Conservation (phyloP, 768 basidiomycete genomes). For the Candolleomyces efflorescens region DNA sequence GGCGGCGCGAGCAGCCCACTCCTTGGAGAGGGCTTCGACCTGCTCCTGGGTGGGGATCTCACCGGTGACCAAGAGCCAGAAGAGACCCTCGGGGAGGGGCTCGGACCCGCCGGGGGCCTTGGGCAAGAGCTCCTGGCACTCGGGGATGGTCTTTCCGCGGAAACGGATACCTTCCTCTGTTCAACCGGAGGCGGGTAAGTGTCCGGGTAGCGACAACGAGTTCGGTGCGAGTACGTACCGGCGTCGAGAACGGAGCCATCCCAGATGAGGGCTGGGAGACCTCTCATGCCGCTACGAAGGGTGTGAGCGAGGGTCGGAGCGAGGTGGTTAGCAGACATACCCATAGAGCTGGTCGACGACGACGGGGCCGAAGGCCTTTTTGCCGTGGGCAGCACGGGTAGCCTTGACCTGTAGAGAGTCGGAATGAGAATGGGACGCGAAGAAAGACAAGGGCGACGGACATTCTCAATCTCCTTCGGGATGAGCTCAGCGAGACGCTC, state of each 20-base stretch:
- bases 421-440: constrained; percentile 4
- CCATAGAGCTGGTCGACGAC: constrained; percentile 89
- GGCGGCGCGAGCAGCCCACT: constrained; percentile 91
- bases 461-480: constrained; percentile 77
- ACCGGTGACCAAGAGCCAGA: constrained; percentile 94
- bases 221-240: constrained; percentile 39
- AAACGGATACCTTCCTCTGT: constrained; percentile 96
- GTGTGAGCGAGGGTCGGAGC: not conserved
- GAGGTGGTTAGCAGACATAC: constrained; percentile 26
- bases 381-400: constrained; percentile 81
- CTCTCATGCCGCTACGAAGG: constrained; percentile 70
- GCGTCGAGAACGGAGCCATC: constrained; percentile 97
- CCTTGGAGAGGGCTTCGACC: constrained; percentile 78
- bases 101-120: constrained; percentile 86
- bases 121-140: constrained; percentile 81
- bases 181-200: constrained; percentile 8
- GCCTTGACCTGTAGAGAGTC: constrained; percentile 61
- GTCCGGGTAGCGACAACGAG: not conserved
- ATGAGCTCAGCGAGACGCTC: constrained; percentile 93
- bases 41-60: constrained; percentile 92
- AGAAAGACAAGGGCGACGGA: constrained; percentile 22
- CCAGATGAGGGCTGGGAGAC: constrained; percentile 94
- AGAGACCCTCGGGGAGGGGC: constrained; percentile 90
- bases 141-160: constrained; percentile 93
- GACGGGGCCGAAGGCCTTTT: constrained; percentile 91